Base-by-base conservation (phyloP, 148 eudicot genomes). In the Vaccinium corymbosum region DNA sequence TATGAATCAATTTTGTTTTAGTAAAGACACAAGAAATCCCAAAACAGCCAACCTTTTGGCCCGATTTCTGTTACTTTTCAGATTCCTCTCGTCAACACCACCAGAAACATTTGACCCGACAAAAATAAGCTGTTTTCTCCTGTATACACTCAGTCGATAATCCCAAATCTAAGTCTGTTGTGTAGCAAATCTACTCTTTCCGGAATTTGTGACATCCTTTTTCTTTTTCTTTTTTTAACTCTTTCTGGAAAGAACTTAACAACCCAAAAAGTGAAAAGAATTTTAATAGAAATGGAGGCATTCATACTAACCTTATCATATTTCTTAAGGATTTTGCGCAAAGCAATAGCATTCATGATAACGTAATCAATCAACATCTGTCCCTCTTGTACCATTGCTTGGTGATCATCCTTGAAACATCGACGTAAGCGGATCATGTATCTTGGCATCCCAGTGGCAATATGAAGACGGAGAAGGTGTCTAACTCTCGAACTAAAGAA, bases 291-390 rank as follows among this genome's bases (percentile, higher is more conserved):
- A 74, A 38, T 3, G 59, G 50, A 79, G 29, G 20, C 66, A 38
- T 71, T 38, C 6, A 72, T 59, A 12, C 83, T 84, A 86, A 86
- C 90, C 80, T 86, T 88, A 66, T 88, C 90, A 79, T 88, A 88
- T 57, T 86, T 88, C 87, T 88, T 88, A 52, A 88, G 88, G 46
- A 88, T 88, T 82, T 88, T 88, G 17, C 85, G 76, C 51, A 88
- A 72, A 80, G 90, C 90, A 48, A 84, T 53, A 15, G 90, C 90
- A 84, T 88, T 88, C 90, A 88, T 86, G 20, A 71, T 77, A 61
- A 75, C 87, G 42, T 86, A 88, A 66, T 88, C 85, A 51, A 86
- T 84, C 71, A 88, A 64, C 87, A 86, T 81, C 51, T 53, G 72
- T 48, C 88, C 85, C 66, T 86, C 87, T 73, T 86, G 87, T 25